These are phyloP conservation scores for Microstroma glucosiphilum DNA, from an alignment of 1,284 basidiomycete genomes.

Conservation along the genomic window DNA sequence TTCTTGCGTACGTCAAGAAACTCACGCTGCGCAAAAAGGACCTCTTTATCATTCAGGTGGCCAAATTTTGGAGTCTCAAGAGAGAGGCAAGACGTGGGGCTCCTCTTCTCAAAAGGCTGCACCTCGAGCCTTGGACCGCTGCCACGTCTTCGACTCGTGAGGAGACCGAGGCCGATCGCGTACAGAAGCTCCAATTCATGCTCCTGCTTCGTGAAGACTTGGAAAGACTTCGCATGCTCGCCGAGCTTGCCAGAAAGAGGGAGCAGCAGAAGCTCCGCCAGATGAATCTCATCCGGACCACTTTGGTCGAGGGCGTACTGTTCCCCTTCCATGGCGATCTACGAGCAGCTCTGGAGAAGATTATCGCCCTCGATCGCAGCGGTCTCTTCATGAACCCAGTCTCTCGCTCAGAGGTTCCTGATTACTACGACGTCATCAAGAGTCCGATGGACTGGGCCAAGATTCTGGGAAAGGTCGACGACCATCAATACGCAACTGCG, in stretches of 20 bases:
- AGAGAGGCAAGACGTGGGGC: constrained; percentile 86
- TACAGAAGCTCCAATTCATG: constrained; percentile 61
- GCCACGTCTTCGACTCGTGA: constrained; percentile 61
- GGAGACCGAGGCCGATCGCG: constrained; percentile 59
- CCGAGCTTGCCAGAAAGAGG: constrained; percentile 69
- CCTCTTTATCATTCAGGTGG: constrained; percentile 71
- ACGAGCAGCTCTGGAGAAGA: constrained; percentile 64
- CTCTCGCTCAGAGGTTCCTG: constrained; percentile 71
- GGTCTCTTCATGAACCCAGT: constrained; percentile 40
- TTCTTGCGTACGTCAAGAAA: constrained; percentile 70
- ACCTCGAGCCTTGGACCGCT: constrained; percentile 96
- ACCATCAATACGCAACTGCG: constrained; percentile 69
- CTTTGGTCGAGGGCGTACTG: constrained; percentile 61
- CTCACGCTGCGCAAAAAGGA: constrained; percentile 69
- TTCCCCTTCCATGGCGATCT: constrained; percentile 62
- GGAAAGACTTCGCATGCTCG: constrained; percentile 65
- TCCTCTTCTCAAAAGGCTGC: constrained; percentile 82
- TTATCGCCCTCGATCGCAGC: constrained; percentile 54
- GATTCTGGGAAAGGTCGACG: constrained; percentile 62
- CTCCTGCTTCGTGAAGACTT: constrained; percentile 71
- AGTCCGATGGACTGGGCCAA: constrained; percentile 81
- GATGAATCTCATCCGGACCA: constrained; percentile 63
- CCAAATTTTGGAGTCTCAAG: constrained; percentile 94
- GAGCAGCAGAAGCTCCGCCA: constrained; percentile 77
- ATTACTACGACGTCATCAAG: constrained; percentile 82